Conservation (phyloP, 2,329 filamentous ascomycete species). For the Aciculosporium take region DNA sequence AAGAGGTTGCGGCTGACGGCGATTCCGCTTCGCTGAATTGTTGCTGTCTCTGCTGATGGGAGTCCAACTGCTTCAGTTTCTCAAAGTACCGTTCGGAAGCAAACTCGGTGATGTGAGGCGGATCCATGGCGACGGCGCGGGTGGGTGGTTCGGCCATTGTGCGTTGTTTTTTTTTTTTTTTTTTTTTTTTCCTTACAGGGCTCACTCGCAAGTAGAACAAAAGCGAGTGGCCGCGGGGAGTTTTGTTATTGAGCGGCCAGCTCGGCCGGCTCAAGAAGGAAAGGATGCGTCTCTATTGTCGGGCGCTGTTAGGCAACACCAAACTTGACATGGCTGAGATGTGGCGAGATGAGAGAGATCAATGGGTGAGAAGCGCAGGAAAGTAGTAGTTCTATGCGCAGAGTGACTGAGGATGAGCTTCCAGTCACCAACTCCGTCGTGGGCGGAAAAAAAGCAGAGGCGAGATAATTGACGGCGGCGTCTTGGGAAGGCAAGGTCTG, state of each 20-base stretch:
- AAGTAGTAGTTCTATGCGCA: neutral
- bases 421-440: neutral
- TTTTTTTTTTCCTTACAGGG: too few species aligned
- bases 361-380: too few species aligned
- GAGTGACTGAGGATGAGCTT: neutral
- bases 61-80: constrained; percentile 43
- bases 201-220: constrained; percentile 2
- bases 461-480: neutral
- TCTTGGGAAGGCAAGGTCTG: neutral
- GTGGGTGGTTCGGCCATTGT: constrained; percentile 21
- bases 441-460: neutral
- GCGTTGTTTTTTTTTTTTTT: constrained; percentile 2
- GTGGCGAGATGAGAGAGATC: neutral
- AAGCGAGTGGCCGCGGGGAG: constrained; percentile 11
- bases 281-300: constrained; percentile 20
- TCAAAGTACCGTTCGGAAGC: constrained; percentile 50
- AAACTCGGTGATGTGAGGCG: constrained; percentile 50
- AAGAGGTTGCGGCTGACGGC: constrained; percentile 7
- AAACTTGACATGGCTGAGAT: constrained; percentile 17
- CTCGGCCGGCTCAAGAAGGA: constrained; percentile 15
- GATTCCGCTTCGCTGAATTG: constrained; percentile 15
- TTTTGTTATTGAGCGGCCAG: constrained; percentile 9
- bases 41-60: constrained; percentile 27
- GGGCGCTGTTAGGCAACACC: constrained; percentile 8
- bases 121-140: constrained; percentile 36